These are phyloP conservation scores for Cyclocybe aegerita DNA, from an alignment of 768 basidiomycete species.

Conservation along the genomic window DNA sequence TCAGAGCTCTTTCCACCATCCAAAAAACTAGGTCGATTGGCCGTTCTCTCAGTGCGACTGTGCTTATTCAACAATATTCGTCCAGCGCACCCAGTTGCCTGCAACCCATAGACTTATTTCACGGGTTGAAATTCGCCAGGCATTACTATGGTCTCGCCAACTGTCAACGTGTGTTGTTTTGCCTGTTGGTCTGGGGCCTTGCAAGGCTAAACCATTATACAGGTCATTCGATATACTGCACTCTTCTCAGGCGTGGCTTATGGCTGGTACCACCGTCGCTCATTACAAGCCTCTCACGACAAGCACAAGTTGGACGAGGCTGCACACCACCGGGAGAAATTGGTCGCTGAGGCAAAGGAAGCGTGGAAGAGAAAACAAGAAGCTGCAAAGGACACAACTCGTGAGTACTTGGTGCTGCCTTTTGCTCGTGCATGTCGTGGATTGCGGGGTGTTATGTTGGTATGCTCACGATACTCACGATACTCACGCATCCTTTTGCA, in stretches of 20 bases:
- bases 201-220: slow-evolving; percentile 11
- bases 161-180: slow-evolving; percentile 63
- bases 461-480: slow-evolving; percentile 8
- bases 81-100: slow-evolving; percentile 21
- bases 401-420: slow-evolving; percentile 41
- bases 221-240: slow-evolving; percentile 96
- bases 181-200: slow-evolving; percentile 5
- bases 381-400: slow-evolving; percentile 45
- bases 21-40: slow-evolving; percentile 34
- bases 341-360: slow-evolving; percentile 86
- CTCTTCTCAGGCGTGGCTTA: slow-evolving; percentile 85
- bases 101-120: slow-evolving; percentile 25
- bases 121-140: slow-evolving; percentile 27
- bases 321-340: slow-evolving; percentile 67
- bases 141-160: slow-evolving; percentile 65
- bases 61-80: not conserved
- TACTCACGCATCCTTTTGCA: slow-evolving; percentile 27
- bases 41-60: not conserved
- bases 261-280: slow-evolving; percentile 89
- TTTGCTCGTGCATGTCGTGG: not conserved
- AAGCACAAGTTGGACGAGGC: slow-evolving; percentile 73
- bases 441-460: slow-evolving; percentile 1
- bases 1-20: slow-evolving; percentile 25
- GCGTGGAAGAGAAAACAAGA: slow-evolving; percentile 85
- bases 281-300: slow-evolving; percentile 82